A percentile compares a stretch with the other conserved stretches of the same genome.
These are phyloP conservation scores for Cetraspora pellucida DNA, from an alignment of 192 early-diverging fungal genomes.

Conservation along the genomic window DNA sequence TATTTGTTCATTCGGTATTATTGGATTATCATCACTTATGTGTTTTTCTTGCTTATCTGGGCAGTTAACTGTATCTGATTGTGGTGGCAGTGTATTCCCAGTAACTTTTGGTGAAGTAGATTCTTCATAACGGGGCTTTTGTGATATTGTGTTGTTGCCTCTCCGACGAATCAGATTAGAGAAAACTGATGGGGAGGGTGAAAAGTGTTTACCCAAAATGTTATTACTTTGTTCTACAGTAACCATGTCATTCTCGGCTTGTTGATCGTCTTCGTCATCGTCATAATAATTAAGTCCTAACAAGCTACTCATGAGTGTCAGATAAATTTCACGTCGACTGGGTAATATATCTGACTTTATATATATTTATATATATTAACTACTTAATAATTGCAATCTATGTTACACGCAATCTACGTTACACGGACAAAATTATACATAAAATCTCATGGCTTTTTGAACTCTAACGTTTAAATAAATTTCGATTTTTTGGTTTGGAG, in stretches of 20 bases:
- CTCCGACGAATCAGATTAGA: conserved; percentile 26
- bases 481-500: neutral
- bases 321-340: neutral
- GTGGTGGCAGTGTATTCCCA: neutral
- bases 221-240: neutral
- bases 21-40: neutral
- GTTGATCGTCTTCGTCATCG: conserved; percentile 29
- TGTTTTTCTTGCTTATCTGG: neutral
- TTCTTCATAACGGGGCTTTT: neutral
- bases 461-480: no score
- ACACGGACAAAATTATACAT: no score
- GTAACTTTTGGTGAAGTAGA: neutral
- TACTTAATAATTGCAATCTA: no score
- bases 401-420: no score
- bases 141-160: neutral
- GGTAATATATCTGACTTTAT: no score
- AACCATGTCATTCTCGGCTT: neutral
- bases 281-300: conserved; percentile 33
- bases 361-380: no score
- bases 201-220: neutral
- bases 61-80: neutral
- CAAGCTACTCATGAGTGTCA: conserved; percentile 21
- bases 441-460: no score
- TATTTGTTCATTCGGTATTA: neutral
- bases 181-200: conserved; percentile 21